Conservation (phyloP, 768 basidiomycete species). For the Collybiopsis luxurians region DNA sequence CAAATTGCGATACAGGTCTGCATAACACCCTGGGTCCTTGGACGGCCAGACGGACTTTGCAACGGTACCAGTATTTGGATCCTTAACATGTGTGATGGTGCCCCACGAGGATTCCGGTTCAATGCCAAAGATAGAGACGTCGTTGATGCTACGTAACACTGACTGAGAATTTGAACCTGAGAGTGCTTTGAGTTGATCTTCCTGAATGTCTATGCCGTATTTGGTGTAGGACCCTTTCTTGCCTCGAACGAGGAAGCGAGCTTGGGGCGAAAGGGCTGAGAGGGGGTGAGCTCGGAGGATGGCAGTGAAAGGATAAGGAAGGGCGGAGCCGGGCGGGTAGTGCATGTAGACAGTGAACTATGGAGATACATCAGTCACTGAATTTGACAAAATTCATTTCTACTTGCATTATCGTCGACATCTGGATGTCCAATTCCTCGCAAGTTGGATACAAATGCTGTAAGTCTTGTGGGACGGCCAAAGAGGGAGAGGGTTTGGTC, state of each 20-base stretch:
- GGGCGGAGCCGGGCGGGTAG: constrained; percentile 37
- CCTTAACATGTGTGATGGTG: constrained; percentile 49
- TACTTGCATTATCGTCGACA: constrained; percentile 64
- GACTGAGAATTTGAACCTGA: constrained; percentile 33
- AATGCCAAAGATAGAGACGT: constrained; percentile 45
- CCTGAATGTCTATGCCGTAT: constrained; percentile 76
- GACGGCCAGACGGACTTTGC: constrained; percentile 57
- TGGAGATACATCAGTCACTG: background rate
- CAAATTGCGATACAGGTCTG: constrained; percentile 62
- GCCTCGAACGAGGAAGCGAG: constrained; percentile 72
- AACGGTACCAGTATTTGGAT: constrained; percentile 41
- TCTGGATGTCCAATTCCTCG: constrained; percentile 61
- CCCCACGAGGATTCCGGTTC: constrained; percentile 68
- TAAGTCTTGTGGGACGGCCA: constrained; percentile 66
- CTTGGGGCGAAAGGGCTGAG: constrained; percentile 62
- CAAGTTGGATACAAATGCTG: constrained; percentile 68
- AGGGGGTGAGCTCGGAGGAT: constrained; percentile 69
- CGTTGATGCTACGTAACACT: constrained; percentile 26
- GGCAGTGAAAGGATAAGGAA: constrained; percentile 57
- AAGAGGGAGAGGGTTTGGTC: constrained; percentile 78
- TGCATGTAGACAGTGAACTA: constrained; percentile 56
- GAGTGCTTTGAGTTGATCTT: constrained; percentile 67
- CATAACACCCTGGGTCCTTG: constrained; percentile 53
- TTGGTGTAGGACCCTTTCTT: constrained; percentile 72
- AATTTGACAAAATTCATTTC: background rate